Evolutionary conservation across 352 stramenopile species (phyloP).

Genomic region (Phytopythium helicoides): DNA sequence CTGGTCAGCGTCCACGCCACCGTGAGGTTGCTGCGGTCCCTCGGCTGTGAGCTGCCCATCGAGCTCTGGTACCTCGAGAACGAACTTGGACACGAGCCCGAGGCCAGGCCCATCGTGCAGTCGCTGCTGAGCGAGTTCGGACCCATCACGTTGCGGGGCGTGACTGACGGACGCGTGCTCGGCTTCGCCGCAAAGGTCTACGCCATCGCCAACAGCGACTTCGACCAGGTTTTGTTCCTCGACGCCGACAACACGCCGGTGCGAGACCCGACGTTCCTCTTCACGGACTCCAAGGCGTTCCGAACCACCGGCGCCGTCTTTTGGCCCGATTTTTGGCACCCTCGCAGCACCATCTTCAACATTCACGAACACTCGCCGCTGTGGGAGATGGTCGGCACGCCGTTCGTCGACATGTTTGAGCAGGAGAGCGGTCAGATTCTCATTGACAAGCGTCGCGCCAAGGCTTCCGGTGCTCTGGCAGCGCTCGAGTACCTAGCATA

Average conservation of each 20-base stretch:
- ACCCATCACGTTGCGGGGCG: slow-evolving; percentile 17
- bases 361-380: slow-evolving; percentile 43
- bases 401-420: slow-evolving; percentile 49
- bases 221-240: slow-evolving; percentile 43
- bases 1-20: slow-evolving; percentile 41
- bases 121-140: slow-evolving; percentile 21
- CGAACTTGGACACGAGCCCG: slow-evolving; percentile 27
- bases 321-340: slow-evolving; percentile 58
- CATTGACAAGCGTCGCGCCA: slow-evolving; percentile 28
- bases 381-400: slow-evolving; percentile 45
- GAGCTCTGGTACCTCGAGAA: slow-evolving; percentile 46
- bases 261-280: slow-evolving; percentile 50
- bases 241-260: slow-evolving; percentile 55
- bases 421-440: slow-evolving; percentile 50
- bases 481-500: slow-evolving; percentile 43
- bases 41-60: slow-evolving; percentile 39
- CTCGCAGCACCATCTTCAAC: slow-evolving; percentile 55
- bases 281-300: slow-evolving; percentile 30
- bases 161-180: slow-evolving; percentile 19
- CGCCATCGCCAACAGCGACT: slow-evolving; percentile 32
- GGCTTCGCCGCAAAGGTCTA: slow-evolving; percentile 54
- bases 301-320: slow-evolving; percentile 39
- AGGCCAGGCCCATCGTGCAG: slow-evolving; percentile 16
- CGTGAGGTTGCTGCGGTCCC: slow-evolving; percentile 26
- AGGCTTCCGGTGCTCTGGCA: slow-evolving; percentile 9